phyloP scores from a whole-genome alignment of 169 alveolate species.

The Cryptosporidium tyzzeri region DNA sequence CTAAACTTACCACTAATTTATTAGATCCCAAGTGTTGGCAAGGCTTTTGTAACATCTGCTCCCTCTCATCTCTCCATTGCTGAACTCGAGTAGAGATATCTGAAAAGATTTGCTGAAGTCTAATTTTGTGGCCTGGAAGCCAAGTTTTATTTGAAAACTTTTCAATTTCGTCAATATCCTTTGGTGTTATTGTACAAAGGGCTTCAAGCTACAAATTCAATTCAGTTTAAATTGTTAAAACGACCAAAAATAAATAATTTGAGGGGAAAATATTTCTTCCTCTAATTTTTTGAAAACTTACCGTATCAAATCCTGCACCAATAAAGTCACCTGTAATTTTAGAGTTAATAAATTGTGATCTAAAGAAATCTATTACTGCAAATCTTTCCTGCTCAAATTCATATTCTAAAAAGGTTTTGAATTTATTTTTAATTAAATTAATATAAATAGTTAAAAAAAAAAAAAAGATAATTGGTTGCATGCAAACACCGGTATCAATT shows the following conservation, averaged over 20 bases:
- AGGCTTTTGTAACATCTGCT: slow-evolving; percentile 28
- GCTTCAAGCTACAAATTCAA: slow-evolving; percentile 43
- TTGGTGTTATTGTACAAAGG: slow-evolving; percentile 58
- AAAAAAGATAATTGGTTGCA: not conserved
- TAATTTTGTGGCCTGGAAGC: slow-evolving; percentile 76
- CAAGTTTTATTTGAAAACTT: slow-evolving; percentile 52
- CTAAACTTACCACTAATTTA: slow-evolving; percentile 48
- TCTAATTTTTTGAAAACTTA: not conserved
- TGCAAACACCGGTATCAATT: slow-evolving; percentile 20
- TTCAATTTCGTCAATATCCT: slow-evolving; percentile 54
- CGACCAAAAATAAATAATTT: not conserved
- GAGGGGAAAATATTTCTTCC: not conserved
- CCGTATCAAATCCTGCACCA: slow-evolving; percentile 69
- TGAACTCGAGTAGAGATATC: slow-evolving; percentile 59
- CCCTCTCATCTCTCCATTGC: slow-evolving; percentile 74
- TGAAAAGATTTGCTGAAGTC: slow-evolving; percentile 65
- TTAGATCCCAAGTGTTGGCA: slow-evolving; percentile 63
- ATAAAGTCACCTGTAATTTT: slow-evolving; percentile 58
- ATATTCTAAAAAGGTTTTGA: slow-evolving; percentile 17
- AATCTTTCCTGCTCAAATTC: slow-evolving; percentile 75
- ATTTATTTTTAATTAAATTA: not conserved
- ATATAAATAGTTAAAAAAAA: not conserved
- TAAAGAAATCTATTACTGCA: slow-evolving; percentile 71
- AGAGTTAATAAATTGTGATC: slow-evolving; percentile 65
- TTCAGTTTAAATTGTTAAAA: not conserved